Conservation (phyloP, 2,329 filamentous ascomycete genomes). For the Sarocladiaceae sp. region DNA sequence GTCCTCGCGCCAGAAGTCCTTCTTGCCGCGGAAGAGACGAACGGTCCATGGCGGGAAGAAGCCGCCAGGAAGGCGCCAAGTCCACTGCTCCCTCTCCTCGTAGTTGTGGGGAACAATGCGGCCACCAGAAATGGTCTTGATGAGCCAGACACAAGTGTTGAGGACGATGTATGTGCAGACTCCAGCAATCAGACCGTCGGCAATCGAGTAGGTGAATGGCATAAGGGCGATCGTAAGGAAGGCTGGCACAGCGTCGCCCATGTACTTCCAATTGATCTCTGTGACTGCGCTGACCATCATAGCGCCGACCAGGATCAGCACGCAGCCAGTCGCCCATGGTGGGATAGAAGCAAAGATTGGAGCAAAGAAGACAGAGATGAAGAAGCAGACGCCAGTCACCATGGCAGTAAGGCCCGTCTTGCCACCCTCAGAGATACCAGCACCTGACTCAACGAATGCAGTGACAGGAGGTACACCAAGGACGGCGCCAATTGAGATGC, state of each 20-base stretch:
- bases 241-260: conserved; percentile 76
- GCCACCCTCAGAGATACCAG: conserved; percentile 82
- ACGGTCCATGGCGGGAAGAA: conserved; percentile 68
- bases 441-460: conserved; percentile 83
- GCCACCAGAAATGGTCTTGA: conserved; percentile 61
- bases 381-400: conserved; percentile 73
- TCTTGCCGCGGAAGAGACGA: conserved; percentile 59
- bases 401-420: conserved; percentile 80
- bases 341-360: conserved; percentile 88
- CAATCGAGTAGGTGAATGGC: conserved; percentile 87
- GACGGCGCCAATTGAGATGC: conserved; percentile 72
- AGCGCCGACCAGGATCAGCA: conserved; percentile 79
- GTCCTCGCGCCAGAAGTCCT: conserved; percentile 60
- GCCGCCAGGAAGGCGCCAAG: conserved; percentile 68
- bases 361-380: conserved; percentile 82
- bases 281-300: conserved; percentile 75
- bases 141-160: conserved; percentile 63
- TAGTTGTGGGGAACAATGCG: conserved; percentile 70
- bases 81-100: conserved; percentile 73
- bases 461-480: conserved; percentile 77
- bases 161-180: conserved; percentile 71
- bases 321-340: conserved; percentile 82
- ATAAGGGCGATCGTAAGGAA: conserved; percentile 80
- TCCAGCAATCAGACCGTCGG: conserved; percentile 77
- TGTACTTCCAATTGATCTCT: conserved; percentile 85